phyloP scores from a whole-genome alignment of 495 filamentous ascomycete genomes.

The Penicillium alfredii region DNA sequence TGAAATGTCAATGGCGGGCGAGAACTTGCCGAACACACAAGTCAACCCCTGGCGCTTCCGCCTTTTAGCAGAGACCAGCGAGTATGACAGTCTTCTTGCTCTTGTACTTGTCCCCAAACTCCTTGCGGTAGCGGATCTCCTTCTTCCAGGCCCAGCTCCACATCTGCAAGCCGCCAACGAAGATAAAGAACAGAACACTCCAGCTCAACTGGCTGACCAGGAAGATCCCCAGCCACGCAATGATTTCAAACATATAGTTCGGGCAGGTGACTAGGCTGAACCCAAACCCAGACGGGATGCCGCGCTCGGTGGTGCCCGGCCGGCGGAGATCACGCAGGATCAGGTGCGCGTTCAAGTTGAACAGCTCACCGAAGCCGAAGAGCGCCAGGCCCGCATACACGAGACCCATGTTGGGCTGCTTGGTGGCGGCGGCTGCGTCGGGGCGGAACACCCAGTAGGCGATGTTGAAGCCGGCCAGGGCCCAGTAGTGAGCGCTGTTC shows the following conservation, averaged over 20 bases:
- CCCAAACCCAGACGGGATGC: constrained; percentile 82
- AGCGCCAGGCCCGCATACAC: constrained; percentile 60
- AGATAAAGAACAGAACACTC: constrained; percentile 65
- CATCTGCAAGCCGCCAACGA: constrained; percentile 69
- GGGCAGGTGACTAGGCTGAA: constrained; percentile 87
- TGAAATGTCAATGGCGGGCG: constrained; percentile 2
- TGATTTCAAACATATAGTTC: constrained; percentile 91
- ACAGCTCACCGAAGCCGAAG: constrained; percentile 68
- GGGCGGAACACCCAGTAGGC: constrained; percentile 82
- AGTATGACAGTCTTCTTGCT: constrained; percentile 78
- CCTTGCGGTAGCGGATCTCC: constrained; percentile 80
- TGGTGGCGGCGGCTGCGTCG: constrained; percentile 48
- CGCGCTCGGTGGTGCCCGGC: constrained; percentile 74
- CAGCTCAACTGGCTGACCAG: constrained; percentile 69
- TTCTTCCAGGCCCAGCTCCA: constrained; percentile 83
- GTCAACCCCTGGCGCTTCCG: too few species aligned
- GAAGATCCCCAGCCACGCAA: constrained; percentile 75
- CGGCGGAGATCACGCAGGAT: constrained; percentile 68
- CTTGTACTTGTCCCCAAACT: constrained; percentile 86
- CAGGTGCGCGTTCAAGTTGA: constrained; percentile 73
- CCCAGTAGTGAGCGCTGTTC: constrained; percentile 88
- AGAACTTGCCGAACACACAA: too few species aligned
- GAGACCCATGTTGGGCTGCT: constrained; percentile 38
- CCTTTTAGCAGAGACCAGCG: constrained; percentile 55
- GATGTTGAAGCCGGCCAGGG: constrained; percentile 72